phyloP scores from a whole-genome alignment of 1,284 basidiomycete genomes.

The Cutaneotrichosporon daszewskae region DNA sequence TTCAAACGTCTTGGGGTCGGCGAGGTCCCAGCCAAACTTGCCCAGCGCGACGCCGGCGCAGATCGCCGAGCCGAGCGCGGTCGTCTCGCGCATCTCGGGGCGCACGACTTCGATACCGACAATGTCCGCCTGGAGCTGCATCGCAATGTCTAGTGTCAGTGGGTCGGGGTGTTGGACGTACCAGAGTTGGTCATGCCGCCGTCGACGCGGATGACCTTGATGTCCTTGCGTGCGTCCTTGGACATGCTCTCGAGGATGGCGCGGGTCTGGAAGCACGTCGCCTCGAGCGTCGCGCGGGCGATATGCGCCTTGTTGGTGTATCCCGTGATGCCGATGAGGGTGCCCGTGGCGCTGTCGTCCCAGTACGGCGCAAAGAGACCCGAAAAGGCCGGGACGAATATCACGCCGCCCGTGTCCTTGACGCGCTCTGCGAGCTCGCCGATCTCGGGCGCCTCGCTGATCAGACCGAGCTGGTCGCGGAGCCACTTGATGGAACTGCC shows the following conservation, averaged over 20 bases:
- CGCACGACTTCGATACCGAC: slow-evolving; percentile 89
- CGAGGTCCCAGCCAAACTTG: slow-evolving; percentile 91
- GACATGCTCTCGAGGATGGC: slow-evolving; percentile 89
- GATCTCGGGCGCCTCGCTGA: slow-evolving; percentile 75
- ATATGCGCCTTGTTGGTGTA: slow-evolving; percentile 93
- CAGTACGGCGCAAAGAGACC: slow-evolving; percentile 73
- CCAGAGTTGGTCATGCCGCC: slow-evolving; percentile 80
- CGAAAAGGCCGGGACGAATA: slow-evolving; percentile 94
- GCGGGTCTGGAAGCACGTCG: slow-evolving; percentile 68
- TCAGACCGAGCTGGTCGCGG: slow-evolving; percentile 81
- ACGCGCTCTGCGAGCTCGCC: slow-evolving; percentile 76
- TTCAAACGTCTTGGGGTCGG: slow-evolving; percentile 73
- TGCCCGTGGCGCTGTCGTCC: slow-evolving; percentile 41
- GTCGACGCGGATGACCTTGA: slow-evolving; percentile 83
- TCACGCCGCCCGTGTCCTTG: slow-evolving; percentile 77
- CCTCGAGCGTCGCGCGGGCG: slow-evolving; percentile 87
- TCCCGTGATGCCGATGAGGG: slow-evolving; percentile 60
- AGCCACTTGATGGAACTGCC: slow-evolving; percentile 94
- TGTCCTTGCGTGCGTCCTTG: slow-evolving; percentile 47
- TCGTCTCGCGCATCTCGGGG: slow-evolving; percentile 95
- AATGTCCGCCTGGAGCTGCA: slow-evolving; percentile 87
- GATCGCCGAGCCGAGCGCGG: slow-evolving; percentile 87
- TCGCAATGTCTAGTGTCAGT: slow-evolving; percentile 53
- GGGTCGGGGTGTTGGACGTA: not conserved
- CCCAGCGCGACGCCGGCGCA: slow-evolving; percentile 85